Evolutionary conservation across 352 stramenopile genomes (phyloP).

Genomic region (Thalassiosira exigua): DNA sequence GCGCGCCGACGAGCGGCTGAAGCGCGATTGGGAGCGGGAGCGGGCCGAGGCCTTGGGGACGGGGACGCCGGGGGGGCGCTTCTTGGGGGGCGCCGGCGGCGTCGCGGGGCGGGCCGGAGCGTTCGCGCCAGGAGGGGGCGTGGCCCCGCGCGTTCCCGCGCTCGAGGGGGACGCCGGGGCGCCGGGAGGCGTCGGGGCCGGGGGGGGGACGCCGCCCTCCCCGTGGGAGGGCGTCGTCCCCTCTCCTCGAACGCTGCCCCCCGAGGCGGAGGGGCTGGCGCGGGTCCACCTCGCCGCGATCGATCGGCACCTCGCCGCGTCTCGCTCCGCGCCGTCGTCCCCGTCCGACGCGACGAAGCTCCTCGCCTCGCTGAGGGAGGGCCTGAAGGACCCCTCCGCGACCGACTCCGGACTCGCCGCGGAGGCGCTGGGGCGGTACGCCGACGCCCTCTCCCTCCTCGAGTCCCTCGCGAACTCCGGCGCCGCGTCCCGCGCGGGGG

Average conservation of each 20-base stretch:
- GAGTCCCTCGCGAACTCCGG: conserved; percentile 23
- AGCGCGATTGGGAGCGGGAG: conserved; percentile 35
- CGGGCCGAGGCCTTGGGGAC: conserved; percentile 21
- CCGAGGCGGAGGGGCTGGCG: conserved; percentile 8
- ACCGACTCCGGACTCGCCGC: neutral
- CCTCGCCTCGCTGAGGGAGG: conserved; percentile 22
- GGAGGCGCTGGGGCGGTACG: conserved; percentile 32
- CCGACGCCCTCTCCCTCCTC: conserved; percentile 42
- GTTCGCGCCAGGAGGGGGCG: neutral
- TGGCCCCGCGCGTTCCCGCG: conserved; percentile 5
- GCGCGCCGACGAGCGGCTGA: conserved; percentile 14
- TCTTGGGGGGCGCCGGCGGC: conserved; percentile 12
- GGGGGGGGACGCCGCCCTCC: neutral
- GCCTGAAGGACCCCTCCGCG: neutral
- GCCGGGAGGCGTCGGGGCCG: neutral
- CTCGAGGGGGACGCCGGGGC: conserved; percentile 7
- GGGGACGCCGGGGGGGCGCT: conserved; percentile 25
- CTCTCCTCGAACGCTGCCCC: conserved; percentile 35
- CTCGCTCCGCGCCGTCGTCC: neutral
- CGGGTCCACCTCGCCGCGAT: conserved; percentile 34
- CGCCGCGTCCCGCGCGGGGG: neutral
- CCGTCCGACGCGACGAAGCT: conserved; percentile 20
- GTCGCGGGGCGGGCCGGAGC: neutral
- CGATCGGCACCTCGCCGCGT: conserved; percentile 16
- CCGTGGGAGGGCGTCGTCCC: conserved; percentile 25